Base-by-base conservation (phyloP, 768 basidiomycete species). In the Boletus edulis region DNA sequence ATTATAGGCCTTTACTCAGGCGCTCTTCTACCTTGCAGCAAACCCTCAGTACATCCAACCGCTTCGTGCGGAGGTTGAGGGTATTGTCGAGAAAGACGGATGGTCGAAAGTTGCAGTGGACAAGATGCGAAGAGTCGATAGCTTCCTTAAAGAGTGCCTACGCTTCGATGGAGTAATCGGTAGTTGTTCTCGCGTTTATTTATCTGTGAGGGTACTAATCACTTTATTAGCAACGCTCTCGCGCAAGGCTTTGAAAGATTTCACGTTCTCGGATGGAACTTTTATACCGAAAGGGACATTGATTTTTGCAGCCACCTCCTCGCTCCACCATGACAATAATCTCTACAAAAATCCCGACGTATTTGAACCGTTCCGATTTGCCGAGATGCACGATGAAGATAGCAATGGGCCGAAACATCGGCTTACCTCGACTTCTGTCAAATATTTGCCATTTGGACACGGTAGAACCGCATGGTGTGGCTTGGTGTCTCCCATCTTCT, bases 1-100 rank as follows among this genome's bases (percentile, higher is more conserved):
- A 46, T 39, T 39, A 13, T 24, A 75, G 73, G 65, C 56, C 32
- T 66, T 76, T 32, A 68, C 68, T 18, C 38, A 39, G n/a, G n/a
- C 38, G n/a, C 38, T 39, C n/a, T 39, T 39, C 17, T 39, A 8
- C 15, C n/a, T 39, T 17, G 38, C 38, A 39, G n/a, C 15, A 39
- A 8, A 39, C 17, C 38, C 38, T 9, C 17, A 18, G 17, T 39
- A 17, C 17, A 3, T 39, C n/a, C 15, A 39, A 17, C 38, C 38
- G n/a, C 38, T 39, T 18, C 38, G 38, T 14, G 38, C 11, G n/a
- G 38, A 39, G 38, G 38, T 39, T 17, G 38, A 39, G n/a, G 15
- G 12, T 17, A 39, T 39, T 6, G 38, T 39, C n/a, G n/a, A 17
- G n/a, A 39, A 18, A 3, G 17, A 39, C 9, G 38, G 38, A 39